Conservation (phyloP, 1,284 basidiomycete species). For the Vanrija sp. region DNA sequence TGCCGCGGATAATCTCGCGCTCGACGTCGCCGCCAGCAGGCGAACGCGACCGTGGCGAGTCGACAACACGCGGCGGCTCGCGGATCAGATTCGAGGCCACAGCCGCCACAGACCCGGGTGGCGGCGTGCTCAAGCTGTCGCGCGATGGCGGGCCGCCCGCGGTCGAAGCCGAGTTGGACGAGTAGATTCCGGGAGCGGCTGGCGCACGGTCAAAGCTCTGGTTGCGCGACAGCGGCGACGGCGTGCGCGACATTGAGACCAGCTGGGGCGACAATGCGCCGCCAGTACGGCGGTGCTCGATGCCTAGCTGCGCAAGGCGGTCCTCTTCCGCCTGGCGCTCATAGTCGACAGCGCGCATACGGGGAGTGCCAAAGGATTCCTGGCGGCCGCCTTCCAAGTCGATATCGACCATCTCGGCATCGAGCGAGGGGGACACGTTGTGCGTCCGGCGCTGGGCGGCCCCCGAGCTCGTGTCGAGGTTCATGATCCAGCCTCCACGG, state of each 20-base stretch:
- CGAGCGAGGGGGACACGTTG: conserved; percentile 14
- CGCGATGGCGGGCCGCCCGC: too few species aligned
- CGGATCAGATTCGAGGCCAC: conserved; percentile 25
- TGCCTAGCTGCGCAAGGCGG: conserved; percentile 25
- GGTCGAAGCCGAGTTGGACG: too few species aligned
- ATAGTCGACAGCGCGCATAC: conserved; percentile 25
- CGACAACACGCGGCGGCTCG: conserved; percentile 28
- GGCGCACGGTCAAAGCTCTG: too few species aligned
- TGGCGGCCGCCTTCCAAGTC: conserved; percentile 47
- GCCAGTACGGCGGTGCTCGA: conserved; percentile 31
- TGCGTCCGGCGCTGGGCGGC: conserved; percentile 18
- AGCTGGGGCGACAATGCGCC: conserved; percentile 7
- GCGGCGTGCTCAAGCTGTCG: neutral
- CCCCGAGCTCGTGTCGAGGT: conserved; percentile 30
- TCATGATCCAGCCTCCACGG: conserved; percentile 51
- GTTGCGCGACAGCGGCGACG: conserved; percentile 27
- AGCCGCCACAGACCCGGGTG: neutral
- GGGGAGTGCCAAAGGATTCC: conserved; percentile 37
- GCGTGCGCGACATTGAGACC: conserved; percentile 18
- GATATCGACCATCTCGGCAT: conserved; percentile 48
- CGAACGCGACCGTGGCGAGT: conserved; percentile 6
- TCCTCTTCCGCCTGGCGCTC: conserved; percentile 34
- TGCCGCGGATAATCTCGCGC: conserved; percentile 9
- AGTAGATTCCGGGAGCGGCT: too few species aligned
- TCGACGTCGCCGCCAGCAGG: neutral